Evolutionary conservation across 1,284 basidiomycete genomes (phyloP).

Genomic region (Apiotrichum brassicae): DNA sequence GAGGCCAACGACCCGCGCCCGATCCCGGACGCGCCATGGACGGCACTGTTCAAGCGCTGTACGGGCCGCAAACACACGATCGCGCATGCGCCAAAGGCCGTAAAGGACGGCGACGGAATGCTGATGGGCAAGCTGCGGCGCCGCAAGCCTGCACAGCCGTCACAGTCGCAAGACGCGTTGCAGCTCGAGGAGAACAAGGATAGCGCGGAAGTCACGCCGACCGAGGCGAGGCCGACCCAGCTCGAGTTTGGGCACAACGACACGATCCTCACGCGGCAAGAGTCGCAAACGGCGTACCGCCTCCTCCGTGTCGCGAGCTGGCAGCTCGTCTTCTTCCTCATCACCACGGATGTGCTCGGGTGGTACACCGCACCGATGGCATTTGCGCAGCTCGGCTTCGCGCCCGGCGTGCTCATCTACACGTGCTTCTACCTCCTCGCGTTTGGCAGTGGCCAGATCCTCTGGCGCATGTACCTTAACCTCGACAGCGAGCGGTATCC

Average conservation of each 20-base stretch:
- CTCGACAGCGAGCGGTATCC: constrained; percentile 12
- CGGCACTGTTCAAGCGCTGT: constrained; percentile 1
- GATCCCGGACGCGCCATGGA: constrained; percentile 15
- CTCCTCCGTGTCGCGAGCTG: constrained; percentile 8
- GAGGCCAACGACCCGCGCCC: constrained; percentile 10
- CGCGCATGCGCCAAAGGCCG: not conserved
- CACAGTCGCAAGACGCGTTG: too few relatives aligned
- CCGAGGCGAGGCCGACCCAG: too few relatives aligned
- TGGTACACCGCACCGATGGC: constrained; percentile 36
- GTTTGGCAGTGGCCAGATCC: constrained; percentile 5
- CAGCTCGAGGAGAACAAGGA: too few relatives aligned
- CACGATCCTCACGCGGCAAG: not conserved
- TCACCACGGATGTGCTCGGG: constrained; percentile 29
- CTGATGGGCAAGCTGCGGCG: too few relatives aligned
- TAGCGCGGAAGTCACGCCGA: too few relatives aligned
- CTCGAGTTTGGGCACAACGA: too few relatives aligned
- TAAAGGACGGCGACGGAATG: too few relatives aligned
- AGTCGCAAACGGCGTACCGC: constrained; percentile 8
- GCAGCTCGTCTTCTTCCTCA: constrained; percentile 13
- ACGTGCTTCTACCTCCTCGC: constrained; percentile 11
- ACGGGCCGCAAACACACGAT: constrained; percentile 1
- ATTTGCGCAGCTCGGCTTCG: constrained; percentile 25
- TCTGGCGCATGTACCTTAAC: constrained; percentile 10
- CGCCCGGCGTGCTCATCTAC: constrained; percentile 22
- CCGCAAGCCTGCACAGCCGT: too few relatives aligned